A percentile compares a stretch with the other conserved stretches of the same genome.
Conservation (phyloP, 192 early-diverging fungal genomes). For the Coemansia sp. region DNA sequence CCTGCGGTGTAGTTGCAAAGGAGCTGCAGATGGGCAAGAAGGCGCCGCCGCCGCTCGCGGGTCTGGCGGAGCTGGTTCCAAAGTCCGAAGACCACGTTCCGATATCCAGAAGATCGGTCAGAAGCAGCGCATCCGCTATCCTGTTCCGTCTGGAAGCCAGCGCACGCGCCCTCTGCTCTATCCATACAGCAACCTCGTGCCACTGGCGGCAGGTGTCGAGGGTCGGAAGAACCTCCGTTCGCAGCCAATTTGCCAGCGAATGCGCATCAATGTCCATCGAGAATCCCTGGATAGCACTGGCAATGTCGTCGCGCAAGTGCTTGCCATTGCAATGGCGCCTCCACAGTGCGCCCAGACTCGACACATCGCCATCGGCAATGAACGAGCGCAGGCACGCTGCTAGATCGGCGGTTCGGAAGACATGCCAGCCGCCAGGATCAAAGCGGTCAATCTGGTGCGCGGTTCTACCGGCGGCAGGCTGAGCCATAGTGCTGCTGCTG, state of each 20-base stretch:
- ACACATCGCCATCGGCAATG: slow-evolving; percentile 51
- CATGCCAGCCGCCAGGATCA: slow-evolving; percentile 53
- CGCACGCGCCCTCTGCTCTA: slow-evolving; percentile 55
- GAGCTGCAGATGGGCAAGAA: not conserved
- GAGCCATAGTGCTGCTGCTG: not conserved
- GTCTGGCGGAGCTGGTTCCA: not conserved
- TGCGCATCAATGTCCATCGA: slow-evolving; percentile 27
- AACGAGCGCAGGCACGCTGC: slow-evolving; percentile 39
- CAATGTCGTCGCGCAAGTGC: slow-evolving; percentile 40
- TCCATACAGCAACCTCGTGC: slow-evolving; percentile 53
- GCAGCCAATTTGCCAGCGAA: slow-evolving; percentile 53
- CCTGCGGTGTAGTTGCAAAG: slow-evolving; percentile 33
- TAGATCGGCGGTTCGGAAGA: slow-evolving; percentile 52
- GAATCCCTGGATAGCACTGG: slow-evolving; percentile 53
- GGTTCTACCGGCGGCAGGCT: not conserved
- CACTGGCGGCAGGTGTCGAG: slow-evolving; percentile 31
- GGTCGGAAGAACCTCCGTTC: slow-evolving; percentile 56
- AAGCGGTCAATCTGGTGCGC: not conserved
- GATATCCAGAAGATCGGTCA: slow-evolving; percentile 52
- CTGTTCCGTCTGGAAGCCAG: slow-evolving; percentile 43
- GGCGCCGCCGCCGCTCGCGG: not conserved
- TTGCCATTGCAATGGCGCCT: slow-evolving; percentile 53
- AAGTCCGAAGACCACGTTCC: slow-evolving; percentile 1
- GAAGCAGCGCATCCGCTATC: slow-evolving; percentile 51
- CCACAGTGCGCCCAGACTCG: slow-evolving; percentile 54